Percentiles rank a stretch among this genome's conserved stretches.
phyloP scores from a whole-genome alignment of 1,139 yeast genomes.

The Casaregolazyma suthepensis region DNA sequence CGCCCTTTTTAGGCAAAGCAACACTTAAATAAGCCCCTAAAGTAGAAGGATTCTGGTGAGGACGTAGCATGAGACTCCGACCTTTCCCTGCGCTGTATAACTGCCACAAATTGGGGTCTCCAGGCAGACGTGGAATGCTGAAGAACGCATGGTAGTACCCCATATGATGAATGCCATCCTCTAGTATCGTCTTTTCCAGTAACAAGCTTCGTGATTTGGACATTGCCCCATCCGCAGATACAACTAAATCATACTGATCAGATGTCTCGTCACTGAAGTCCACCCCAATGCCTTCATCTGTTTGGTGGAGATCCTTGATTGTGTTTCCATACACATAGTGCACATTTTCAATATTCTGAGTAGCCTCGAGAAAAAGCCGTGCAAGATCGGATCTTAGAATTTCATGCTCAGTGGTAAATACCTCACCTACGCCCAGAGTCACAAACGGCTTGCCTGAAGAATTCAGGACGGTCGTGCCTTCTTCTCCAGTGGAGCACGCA shows the following conservation, averaged over 20 bases:
- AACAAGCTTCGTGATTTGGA: not conserved
- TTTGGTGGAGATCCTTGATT: not conserved
- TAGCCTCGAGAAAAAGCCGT: not conserved
- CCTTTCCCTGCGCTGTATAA: not conserved
- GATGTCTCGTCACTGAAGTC: not conserved
- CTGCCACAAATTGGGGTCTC: not conserved
- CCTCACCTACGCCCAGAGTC: not conserved
- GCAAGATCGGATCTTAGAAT: not conserved
- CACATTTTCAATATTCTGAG: too few species aligned
- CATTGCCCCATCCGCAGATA: not conserved
- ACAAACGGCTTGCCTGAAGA: not conserved
- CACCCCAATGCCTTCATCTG: not conserved
- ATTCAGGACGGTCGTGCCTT: not conserved
- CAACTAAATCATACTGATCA: not conserved
- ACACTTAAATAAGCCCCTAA: not conserved
- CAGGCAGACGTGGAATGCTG: not conserved
- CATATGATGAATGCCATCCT: not conserved
- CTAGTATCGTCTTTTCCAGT: not conserved
- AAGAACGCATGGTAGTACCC: not conserved
- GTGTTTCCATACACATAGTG: not conserved
- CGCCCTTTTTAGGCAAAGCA: not conserved
- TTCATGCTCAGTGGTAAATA: not conserved
- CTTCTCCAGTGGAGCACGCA: not conserved
- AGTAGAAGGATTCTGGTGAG: not conserved
- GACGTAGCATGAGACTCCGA: not conserved